These are phyloP conservation scores for Angomonas ambiguus DNA, from an alignment of 208 protist species.

Conservation along the genomic window DNA sequence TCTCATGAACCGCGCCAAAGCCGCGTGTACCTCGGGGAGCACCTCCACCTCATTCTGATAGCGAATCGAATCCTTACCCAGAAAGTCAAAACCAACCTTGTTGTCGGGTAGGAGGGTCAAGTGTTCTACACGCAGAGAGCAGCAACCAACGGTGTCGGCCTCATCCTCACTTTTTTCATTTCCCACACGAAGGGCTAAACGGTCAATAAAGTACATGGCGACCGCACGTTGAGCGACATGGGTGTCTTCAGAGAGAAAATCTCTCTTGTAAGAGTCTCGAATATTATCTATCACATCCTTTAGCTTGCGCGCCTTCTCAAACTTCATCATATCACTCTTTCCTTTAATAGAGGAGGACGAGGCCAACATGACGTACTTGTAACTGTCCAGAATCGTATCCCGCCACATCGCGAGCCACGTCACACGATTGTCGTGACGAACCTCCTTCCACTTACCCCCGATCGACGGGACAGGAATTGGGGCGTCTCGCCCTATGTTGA, in stretches of 20 bases:
- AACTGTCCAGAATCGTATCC: conserved; percentile 89
- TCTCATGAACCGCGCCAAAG: conserved; percentile 86
- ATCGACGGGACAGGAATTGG: conserved; percentile 83
- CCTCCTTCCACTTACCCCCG: conserved; percentile 93
- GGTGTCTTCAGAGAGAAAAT: conserved; percentile 68
- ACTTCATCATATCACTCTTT: conserved; percentile 97
- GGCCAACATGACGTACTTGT: conserved; percentile 98
- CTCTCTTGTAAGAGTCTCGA: conserved; percentile 86
- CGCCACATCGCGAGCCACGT: conserved; percentile 98
- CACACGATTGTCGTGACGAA: conserved; percentile 95
- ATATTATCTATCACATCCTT: conserved; percentile 95
- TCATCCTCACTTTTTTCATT: conserved; percentile 98
- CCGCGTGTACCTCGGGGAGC: conserved; percentile 87
- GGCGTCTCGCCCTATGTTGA: conserved; percentile 95
- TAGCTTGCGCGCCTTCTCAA: conserved; percentile 95
- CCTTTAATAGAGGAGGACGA: conserved; percentile 93
- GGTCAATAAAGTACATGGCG: conserved; percentile 98
- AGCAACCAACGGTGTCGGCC: conserved; percentile 98
- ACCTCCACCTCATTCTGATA: conserved; percentile 93
- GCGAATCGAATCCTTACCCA: conserved; percentile 99
- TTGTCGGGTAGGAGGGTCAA: conserved; percentile 73
- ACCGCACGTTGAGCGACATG: conserved; percentile 92
- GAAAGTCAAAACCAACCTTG: conserved; percentile 95
- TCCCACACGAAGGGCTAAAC: conserved; percentile 98
- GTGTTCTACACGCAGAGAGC: conserved; percentile 97